These are phyloP conservation scores for Mentha longifolia DNA, from an alignment of 257 asterid genomes.

Conservation along the genomic window DNA sequence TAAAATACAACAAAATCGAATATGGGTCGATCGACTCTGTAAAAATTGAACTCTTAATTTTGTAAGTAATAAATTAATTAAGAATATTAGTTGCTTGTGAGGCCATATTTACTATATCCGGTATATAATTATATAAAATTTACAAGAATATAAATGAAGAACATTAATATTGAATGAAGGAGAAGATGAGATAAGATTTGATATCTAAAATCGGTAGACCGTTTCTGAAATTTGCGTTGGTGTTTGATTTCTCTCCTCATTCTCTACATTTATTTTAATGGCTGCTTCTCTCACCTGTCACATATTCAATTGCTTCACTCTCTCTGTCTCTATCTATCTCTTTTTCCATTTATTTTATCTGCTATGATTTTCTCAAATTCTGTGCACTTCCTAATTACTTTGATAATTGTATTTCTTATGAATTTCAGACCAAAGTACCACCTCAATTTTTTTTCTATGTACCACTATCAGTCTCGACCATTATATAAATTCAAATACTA, in stretches of 20 bases:
- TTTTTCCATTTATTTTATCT: neutral
- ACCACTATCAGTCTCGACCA: neutral
- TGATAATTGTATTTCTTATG: neutral
- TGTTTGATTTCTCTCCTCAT: constrained; percentile 41
- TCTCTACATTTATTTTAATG: constrained; percentile 7
- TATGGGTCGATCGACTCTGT: no score
- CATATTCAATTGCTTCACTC: constrained; percentile 27
- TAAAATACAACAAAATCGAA: no score
- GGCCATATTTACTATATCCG: no score
- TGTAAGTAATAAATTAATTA: no score
- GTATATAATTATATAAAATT: no score
- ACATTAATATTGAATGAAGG: neutral
- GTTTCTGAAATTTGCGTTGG: constrained; percentile 29
- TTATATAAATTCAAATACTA: no score
- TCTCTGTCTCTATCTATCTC: constrained; percentile 7
- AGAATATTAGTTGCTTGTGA: no score
- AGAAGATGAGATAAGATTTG: constrained; percentile 36
- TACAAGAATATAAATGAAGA: no score
- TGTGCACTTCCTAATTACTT: neutral
- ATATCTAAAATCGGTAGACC: constrained; percentile 11
- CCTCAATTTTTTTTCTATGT: neutral
- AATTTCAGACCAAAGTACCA: constrained; percentile 1
- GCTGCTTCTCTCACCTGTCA: neutral
- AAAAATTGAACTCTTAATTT: no score
- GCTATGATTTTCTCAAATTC: constrained; percentile 11